A percentile compares a stretch with the other conserved stretches of the same genome.
Conservation (phyloP, 768 basidiomycete species). For the Auricularia sp. region DNA sequence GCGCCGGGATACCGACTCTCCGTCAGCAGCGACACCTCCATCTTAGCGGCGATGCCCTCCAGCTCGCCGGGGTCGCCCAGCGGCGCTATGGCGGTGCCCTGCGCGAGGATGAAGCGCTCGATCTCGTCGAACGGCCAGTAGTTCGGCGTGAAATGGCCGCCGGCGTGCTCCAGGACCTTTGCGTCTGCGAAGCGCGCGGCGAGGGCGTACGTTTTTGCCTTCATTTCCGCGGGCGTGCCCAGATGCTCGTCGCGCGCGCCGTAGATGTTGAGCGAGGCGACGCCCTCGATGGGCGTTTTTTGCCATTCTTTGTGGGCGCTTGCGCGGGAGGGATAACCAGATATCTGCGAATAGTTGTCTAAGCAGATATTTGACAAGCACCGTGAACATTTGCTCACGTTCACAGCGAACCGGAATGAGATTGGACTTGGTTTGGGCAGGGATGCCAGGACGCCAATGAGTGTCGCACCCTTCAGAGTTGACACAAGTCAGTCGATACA, state of each 20-base stretch:
- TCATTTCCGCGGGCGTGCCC: not conserved
- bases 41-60: not conserved
- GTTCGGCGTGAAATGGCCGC: not conserved
- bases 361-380: not conserved
- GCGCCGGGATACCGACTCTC: not conserved
- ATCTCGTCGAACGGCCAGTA: not conserved
- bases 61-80: not conserved
- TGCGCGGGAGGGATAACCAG: not conserved
- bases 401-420: not conserved
- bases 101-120: not conserved
- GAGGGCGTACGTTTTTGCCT: not conserved
- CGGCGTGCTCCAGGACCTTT: not conserved
- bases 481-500: not conserved
- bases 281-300: not conserved
- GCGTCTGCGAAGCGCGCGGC: not conserved
- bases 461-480: not conserved
- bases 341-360: not conserved
- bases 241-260: not conserved
- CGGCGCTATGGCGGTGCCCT: not conserved
- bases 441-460: not conserved
- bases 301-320: not conserved
- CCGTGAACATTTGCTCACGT: not conserved
- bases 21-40: not conserved
- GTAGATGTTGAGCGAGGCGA: not conserved
- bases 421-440: not conserved